A percentile compares a stretch with the other conserved stretches of the same genome.
phyloP scores from a whole-genome alignment of 768 basidiomycete species.

The Xerocomus potaroensis region DNA sequence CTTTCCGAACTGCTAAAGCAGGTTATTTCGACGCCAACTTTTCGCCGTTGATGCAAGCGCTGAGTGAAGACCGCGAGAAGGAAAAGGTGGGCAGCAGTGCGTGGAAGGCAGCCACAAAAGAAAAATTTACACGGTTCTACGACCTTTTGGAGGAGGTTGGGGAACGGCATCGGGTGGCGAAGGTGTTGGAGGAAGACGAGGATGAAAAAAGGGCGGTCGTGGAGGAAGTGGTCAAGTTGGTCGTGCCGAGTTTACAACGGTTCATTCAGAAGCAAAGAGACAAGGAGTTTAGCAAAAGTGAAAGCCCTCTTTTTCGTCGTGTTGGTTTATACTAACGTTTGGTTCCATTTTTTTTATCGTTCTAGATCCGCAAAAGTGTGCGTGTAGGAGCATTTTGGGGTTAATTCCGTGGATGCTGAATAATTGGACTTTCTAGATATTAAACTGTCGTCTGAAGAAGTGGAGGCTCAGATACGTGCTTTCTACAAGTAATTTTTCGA shows the following conservation, averaged over 20 bases:
- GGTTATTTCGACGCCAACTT: slow-evolving; percentile 83
- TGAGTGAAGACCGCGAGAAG: slow-evolving; percentile 43
- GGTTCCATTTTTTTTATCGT: no score
- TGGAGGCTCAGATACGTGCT: slow-evolving; percentile 62
- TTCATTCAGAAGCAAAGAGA: slow-evolving; percentile 74
- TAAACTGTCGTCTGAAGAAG: slow-evolving; percentile 69
- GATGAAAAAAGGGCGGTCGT: slow-evolving; percentile 54
- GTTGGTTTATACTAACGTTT: slow-evolving; percentile 1
- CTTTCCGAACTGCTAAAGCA: slow-evolving; percentile 77
- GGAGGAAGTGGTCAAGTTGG: slow-evolving; percentile 74
- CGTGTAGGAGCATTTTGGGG: slow-evolving; percentile 12
- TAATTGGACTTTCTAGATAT: slow-evolving; percentile 55
- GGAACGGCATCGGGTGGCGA: slow-evolving; percentile 67
- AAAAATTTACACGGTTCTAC: slow-evolving; percentile 80
- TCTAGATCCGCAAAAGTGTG: slow-evolving; percentile 58
- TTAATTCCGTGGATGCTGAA: slow-evolving; percentile 7
- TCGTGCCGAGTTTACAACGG: slow-evolving; percentile 68
- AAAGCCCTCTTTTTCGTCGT: slow-evolving; percentile 28
- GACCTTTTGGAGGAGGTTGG: slow-evolving; percentile 75
- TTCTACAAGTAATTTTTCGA: slow-evolving; percentile 42
- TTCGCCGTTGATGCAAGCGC: slow-evolving; percentile 65
- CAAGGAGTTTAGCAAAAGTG: slow-evolving; percentile 85
- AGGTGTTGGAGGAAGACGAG: slow-evolving; percentile 67
- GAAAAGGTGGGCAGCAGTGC: slow-evolving; percentile 44
- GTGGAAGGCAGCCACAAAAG: slow-evolving; percentile 62